Evolutionary conservation across 352 stramenopile genomes (phyloP).

Genomic region (Phytopythium kandeliae): DNA sequence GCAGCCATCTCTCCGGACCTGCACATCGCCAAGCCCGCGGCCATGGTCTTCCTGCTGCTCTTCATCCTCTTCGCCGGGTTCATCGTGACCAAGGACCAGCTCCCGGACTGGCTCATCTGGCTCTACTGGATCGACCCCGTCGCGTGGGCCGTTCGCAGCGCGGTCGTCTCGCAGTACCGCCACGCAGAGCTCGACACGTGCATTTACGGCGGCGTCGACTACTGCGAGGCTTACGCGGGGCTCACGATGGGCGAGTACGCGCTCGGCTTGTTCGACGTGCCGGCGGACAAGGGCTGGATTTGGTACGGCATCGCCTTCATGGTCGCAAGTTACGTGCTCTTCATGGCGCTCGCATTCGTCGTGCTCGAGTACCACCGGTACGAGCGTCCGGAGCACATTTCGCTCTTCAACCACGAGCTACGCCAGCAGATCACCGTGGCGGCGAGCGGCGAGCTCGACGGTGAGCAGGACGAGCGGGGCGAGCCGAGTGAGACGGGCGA

Average conservation of each 20-base stretch:
- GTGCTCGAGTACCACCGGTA: slow-evolving; percentile 4
- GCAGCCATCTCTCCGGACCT: slow-evolving; percentile 9
- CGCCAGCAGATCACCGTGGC: too few species aligned
- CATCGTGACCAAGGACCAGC: slow-evolving; percentile 4
- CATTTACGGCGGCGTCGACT: slow-evolving; percentile 11
- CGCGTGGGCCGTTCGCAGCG: slow-evolving; percentile 9
- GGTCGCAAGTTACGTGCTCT: background rate
- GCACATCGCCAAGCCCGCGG: slow-evolving; percentile 10
- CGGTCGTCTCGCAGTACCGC: slow-evolving; percentile 12
- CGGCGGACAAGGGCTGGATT: slow-evolving; percentile 1
- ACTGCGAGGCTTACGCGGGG: slow-evolving; percentile 4
- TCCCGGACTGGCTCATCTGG: slow-evolving; percentile 13
- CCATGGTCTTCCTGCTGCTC: slow-evolving; percentile 1
- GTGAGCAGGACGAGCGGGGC: background rate
- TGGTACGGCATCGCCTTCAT: background rate
- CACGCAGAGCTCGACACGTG: slow-evolving; percentile 7
- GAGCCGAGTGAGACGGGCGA: too few species aligned
- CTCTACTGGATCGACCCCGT: slow-evolving; percentile 17
- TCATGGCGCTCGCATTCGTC: background rate
- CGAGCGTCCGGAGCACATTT: background rate
- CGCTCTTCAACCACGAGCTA: too few species aligned
- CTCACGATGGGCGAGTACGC: slow-evolving; percentile 7
- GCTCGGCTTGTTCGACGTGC: slow-evolving; percentile 2
- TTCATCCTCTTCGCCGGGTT: slow-evolving; percentile 13
- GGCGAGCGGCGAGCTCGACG: too few species aligned